A percentile compares a stretch with the other conserved stretches of the same genome.
Evolutionary conservation across 1,139 yeast genomes (phyloP).

Genomic region (Hyphopichia buzzinii): DNA sequence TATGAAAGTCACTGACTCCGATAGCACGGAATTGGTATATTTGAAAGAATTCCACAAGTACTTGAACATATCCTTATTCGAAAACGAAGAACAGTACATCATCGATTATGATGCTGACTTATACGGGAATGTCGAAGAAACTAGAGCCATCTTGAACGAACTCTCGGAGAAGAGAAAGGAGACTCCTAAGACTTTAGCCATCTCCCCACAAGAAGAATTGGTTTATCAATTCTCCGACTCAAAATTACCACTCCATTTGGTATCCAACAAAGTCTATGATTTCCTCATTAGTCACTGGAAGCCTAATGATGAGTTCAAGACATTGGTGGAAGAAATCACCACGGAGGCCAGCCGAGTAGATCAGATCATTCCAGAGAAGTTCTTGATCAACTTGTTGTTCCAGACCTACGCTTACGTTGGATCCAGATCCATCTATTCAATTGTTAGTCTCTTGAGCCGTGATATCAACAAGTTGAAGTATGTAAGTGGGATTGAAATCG

Average conservation of each 20-base stretch:
- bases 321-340: slow-evolving; percentile 30
- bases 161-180: slow-evolving; percentile 32
- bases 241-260: slow-evolving; percentile 36
- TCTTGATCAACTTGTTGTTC: slow-evolving; percentile 59
- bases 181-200: slow-evolving; percentile 14
- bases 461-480: slow-evolving; percentile 51
- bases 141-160: slow-evolving; percentile 25
- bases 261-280: slow-evolving; percentile 40
- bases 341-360: slow-evolving; percentile 21
- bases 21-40: slow-evolving; percentile 22
- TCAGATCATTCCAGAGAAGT: slow-evolving; percentile 37
- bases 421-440: slow-evolving; percentile 85
- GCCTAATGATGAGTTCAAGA: slow-evolving; percentile 38
- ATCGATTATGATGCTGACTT: slow-evolving; percentile 37
- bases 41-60: slow-evolving; percentile 62
- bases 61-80: slow-evolving; percentile 46
- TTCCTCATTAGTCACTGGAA: slow-evolving; percentile 44
- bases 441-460: slow-evolving; percentile 64
- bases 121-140: slow-evolving; percentile 31
- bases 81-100: slow-evolving; percentile 26
- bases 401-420: slow-evolving; percentile 82
- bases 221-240: slow-evolving; percentile 34
- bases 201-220: slow-evolving; percentile 43
- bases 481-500: slow-evolving; percentile 33
- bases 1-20: slow-evolving; percentile 20